Evolutionary conservation across 768 basidiomycete genomes (phyloP), one percentile per base, ranked within the genome.

Genomic region (Pleurotus giganteus): DNA sequence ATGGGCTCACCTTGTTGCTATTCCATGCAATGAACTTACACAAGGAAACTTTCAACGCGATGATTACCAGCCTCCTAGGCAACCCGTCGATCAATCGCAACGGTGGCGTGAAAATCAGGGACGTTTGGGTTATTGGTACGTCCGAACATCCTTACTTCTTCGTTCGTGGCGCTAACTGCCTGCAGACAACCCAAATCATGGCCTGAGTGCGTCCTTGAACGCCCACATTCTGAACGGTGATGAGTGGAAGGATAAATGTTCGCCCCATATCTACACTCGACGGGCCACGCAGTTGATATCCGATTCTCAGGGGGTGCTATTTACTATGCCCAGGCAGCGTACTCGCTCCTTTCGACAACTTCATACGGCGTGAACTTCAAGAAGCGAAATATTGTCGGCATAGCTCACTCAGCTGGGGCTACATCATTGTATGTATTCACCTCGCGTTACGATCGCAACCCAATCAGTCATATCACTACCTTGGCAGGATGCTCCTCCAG

Each of bases 321-420:
- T 12, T 58, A 60, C 26, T 60, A 60, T 41, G 27, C 57, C 28
- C 52, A 50, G 17, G 57, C 59, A 4, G 54, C 53, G 11, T 52
- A 55, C 39, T 21, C 57, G 2, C 55, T 60, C 45, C 41, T 60
- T 23, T 34, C 57, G 3, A 50, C 59, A 17, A 51, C 47, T 3
- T 27, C 49, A 2, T 57, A 60, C 36, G 59, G 59, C 2, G 21
- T 60, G 17, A 57, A 60, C 32, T 60, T 60, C 27, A 19, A 39
- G 24, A 41, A 28, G 37, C 53, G 59, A 12, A 56, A 45, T 23
- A 12, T 59, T n/a, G 32, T 60, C 32, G 56, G 60, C 3, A 31
- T 61, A 17, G 58, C 60, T 5, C 62, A 63, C 47, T 63, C 62
- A 12, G 62, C 54, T 7, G 60, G 37, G 7, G 56, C 60, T 6